phyloP scores from a whole-genome alignment of 176 grass and related monocot genomes.

The Carex scoparia region DNA sequence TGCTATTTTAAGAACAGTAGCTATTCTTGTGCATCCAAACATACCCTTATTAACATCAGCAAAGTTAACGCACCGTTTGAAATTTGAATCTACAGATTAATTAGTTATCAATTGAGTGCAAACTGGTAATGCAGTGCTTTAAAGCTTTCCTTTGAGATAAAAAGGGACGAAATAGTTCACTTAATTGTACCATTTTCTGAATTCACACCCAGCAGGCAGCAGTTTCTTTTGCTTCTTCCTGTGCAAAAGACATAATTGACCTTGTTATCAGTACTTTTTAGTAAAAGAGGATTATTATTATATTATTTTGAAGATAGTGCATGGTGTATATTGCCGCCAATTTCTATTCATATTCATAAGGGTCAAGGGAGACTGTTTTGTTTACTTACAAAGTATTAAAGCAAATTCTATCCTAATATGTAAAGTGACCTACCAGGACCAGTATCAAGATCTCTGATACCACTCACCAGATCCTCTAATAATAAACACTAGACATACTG shows the following conservation, averaged over 20 bases:
- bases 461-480: too few relatives aligned
- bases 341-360: background rate
- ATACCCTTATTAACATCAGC: too few relatives aligned
- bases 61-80: too few relatives aligned
- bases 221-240: background rate
- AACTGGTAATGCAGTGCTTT: too few relatives aligned
- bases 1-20: too few relatives aligned
- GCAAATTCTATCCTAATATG: too few relatives aligned
- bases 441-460: too few relatives aligned
- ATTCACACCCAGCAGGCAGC: background rate
- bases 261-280: background rate
- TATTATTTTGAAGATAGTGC: background rate
- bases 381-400: background rate
- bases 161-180: background rate
- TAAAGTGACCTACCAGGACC: too few relatives aligned
- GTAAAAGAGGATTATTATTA: too few relatives aligned
- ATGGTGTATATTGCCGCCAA: background rate
- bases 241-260: background rate
- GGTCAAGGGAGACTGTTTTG: background rate
- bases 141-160: background rate
- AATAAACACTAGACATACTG: background rate
- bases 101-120: too few relatives aligned
- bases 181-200: background rate
- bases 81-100: too few relatives aligned
- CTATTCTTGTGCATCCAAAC: too few relatives aligned